Conservation (phyloP, 2,329 filamentous ascomycete species). For the Colletotrichum sp. region DNA sequence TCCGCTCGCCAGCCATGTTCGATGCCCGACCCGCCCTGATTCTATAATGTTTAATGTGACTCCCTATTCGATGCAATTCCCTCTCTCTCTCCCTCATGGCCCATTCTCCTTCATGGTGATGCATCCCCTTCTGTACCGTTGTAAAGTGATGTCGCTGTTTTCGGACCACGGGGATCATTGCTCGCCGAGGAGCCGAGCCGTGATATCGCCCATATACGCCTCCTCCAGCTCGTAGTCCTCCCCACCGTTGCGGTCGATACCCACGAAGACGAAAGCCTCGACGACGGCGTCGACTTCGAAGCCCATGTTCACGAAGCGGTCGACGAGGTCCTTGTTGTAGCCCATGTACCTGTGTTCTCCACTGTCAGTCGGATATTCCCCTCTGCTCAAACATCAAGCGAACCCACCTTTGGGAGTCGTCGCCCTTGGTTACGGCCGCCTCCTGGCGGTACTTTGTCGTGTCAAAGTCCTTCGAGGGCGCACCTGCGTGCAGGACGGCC, state of each 20-base stretch:
- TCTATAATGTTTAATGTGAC: constrained; percentile 7
- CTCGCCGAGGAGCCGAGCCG: constrained; percentile 83
- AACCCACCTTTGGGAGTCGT: constrained; percentile 53
- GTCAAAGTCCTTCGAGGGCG: constrained; percentile 57
- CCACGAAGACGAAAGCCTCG: constrained; percentile 79
- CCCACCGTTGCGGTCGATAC: constrained; percentile 79
- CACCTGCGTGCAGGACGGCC: constrained; percentile 84
- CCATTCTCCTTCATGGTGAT: not conserved
- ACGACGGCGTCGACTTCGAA: constrained; percentile 90
- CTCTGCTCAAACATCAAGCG: no score
- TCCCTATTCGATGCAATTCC: constrained; percentile 2
- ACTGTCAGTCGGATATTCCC: not conserved
- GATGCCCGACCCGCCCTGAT: not conserved
- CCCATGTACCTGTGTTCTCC: constrained; percentile 72
- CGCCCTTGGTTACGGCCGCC: constrained; percentile 58
- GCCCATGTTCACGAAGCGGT: constrained; percentile 88
- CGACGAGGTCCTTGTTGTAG: constrained; percentile 83
- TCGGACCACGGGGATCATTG: constrained; percentile 42
- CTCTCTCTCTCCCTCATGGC: not conserved
- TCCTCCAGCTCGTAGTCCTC: constrained; percentile 88
- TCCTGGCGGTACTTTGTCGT: constrained; percentile 47
- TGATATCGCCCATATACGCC: constrained; percentile 89
- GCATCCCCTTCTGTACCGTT: not conserved
- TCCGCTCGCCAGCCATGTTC: not conserved
- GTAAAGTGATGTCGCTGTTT: not conserved